Evolutionary conservation across 805 yeast genomes (phyloP).

Genomic region (Nakazawaea laoshanensis): DNA sequence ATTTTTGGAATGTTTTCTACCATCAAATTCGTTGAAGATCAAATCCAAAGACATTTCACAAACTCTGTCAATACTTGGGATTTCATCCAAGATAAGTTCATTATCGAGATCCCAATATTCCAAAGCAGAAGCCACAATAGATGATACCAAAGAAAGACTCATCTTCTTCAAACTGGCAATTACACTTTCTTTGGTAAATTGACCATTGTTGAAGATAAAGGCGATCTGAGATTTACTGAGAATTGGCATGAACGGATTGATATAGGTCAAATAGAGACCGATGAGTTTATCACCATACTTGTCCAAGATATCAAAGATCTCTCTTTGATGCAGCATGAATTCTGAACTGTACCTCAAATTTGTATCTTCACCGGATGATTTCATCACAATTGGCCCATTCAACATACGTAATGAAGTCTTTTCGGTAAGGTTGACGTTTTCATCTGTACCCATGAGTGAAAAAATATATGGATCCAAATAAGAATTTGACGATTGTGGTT

Average conservation of each 20-base stretch:
- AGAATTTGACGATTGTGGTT: too few species aligned
- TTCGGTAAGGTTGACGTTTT: too few species aligned
- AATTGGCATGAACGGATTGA: constrained; percentile 10
- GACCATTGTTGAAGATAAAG: constrained; percentile 6
- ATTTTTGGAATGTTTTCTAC: not conserved
- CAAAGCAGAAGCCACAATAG: constrained; percentile 6
- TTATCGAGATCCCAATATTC: constrained; percentile 10
- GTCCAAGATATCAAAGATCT: constrained; percentile 6
- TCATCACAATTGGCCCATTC: too few species aligned
- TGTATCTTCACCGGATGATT: too few species aligned
- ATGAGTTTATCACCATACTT: constrained; percentile 8
- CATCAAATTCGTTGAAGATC: constrained; percentile 6
- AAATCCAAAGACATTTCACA: constrained; percentile 8
- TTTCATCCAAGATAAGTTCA: constrained; percentile 7
- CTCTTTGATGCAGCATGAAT: constrained; percentile 1
- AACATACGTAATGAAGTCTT: too few species aligned
- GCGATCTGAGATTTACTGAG: constrained; percentile 5
- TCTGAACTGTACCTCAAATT: not conserved
- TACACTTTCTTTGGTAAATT: not conserved
- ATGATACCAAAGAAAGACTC: constrained; percentile 2
- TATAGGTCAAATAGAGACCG: constrained; percentile 7
- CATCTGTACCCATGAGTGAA: too few species aligned
- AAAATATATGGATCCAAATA: not conserved
- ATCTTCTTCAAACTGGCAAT: constrained; percentile 6
- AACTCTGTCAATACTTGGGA: constrained; percentile 1